These are phyloP conservation scores for Lachancea lanzarotensis DNA, from an alignment of 805 yeast species.

Conservation along the genomic window DNA sequence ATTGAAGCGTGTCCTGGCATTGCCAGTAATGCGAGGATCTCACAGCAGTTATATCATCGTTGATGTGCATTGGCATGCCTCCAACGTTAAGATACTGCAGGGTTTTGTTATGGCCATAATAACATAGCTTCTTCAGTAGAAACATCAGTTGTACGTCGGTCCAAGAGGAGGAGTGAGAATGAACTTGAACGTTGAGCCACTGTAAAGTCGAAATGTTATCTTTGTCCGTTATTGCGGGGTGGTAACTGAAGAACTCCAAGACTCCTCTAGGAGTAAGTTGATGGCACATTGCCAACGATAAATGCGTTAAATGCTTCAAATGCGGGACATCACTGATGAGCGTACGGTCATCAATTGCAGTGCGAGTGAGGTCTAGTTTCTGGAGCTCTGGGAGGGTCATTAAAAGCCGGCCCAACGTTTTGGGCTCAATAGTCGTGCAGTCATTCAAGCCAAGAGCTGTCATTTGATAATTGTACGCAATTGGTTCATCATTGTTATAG, in stretches of 20 bases:
- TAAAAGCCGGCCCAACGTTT: constrained; percentile 38
- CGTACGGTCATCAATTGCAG: constrained; percentile 62
- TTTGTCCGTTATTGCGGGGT: constrained; percentile 50
- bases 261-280: constrained; percentile 67
- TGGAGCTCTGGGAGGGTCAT: constrained; percentile 55
- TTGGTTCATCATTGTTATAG: constrained; percentile 25
- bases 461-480: constrained; percentile 27
- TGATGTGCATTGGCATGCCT: constrained; percentile 51
- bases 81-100: constrained; percentile 50
- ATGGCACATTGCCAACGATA: constrained; percentile 60
- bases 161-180: constrained; percentile 54
- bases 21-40: constrained; percentile 25
- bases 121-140: constrained; percentile 36
- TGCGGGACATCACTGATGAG: constrained; percentile 47
- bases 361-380: constrained; percentile 74
- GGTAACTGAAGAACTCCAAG: constrained; percentile 60
- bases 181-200: constrained; percentile 64
- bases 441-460: constrained; percentile 70
- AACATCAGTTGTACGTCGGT: constrained; percentile 46
- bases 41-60: constrained; percentile 21
- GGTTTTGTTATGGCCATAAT: constrained; percentile 32
- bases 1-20: constrained; percentile 30
- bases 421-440: constrained; percentile 67
- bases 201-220: constrained; percentile 40
- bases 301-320: constrained; percentile 59